phyloP scores from a whole-genome alignment of 441 rosid species.

The Erodium chrysanthum region DNA sequence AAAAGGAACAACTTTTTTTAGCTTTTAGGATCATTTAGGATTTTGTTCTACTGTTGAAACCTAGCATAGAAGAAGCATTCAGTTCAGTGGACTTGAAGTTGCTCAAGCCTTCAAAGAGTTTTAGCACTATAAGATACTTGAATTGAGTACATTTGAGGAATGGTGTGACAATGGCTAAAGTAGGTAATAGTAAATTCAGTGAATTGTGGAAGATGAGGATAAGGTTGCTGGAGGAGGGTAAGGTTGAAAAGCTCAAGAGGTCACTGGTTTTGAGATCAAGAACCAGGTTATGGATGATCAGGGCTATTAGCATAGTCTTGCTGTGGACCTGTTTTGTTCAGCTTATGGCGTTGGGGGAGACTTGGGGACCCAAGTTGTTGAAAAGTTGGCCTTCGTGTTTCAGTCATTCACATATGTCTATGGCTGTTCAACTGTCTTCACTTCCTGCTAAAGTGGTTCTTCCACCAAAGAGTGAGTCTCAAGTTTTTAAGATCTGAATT shows the following conservation, averaged over 20 bases:
- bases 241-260: conserved; percentile 42
- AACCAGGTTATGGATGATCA: conserved; percentile 46
- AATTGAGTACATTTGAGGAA: conserved; percentile 18
- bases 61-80: neutral
- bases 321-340: conserved; percentile 54
- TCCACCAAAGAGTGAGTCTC: conserved; percentile 52
- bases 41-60: neutral
- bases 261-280: conserved; percentile 41
- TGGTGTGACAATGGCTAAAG: conserved; percentile 36
- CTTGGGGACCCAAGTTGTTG: conserved; percentile 54
- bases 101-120: conserved; percentile 1
- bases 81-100: neutral
- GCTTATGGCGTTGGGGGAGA: conserved; percentile 45
- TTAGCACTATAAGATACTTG: conserved; percentile 9
- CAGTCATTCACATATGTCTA: conserved; percentile 27
- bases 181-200: conserved; percentile 37
- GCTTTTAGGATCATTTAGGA: conserved; percentile 17
- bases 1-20: conserved; percentile 12
- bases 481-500: conserved; percentile 16
- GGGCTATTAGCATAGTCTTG: conserved; percentile 36
- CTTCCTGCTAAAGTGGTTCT: conserved; percentile 31
- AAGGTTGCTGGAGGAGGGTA: conserved; percentile 42
- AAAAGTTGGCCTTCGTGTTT: conserved; percentile 62
- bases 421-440: conserved; percentile 28
- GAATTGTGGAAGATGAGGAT: conserved; percentile 47